Evolutionary conservation across 2,329 filamentous ascomycete genomes (phyloP).

Genomic region (Pezicula neosporulosa): DNA sequence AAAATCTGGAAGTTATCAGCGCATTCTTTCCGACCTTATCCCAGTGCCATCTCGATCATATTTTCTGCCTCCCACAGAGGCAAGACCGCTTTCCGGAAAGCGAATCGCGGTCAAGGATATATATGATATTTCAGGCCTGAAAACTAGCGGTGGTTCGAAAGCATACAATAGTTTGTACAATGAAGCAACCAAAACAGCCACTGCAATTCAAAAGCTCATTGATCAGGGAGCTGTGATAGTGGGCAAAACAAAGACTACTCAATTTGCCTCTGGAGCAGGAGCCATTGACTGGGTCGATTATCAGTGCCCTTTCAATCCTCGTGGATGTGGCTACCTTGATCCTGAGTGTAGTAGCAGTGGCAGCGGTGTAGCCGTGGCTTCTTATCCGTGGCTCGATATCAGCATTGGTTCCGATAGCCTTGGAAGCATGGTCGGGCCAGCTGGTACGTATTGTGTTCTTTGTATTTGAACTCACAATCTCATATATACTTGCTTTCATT

Average conservation of each 20-base stretch:
- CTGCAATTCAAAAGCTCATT: constrained; percentile 50
- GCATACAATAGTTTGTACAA: constrained; percentile 51
- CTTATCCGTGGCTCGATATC: constrained; percentile 45
- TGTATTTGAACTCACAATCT: constrained; percentile 12
- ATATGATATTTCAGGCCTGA: constrained; percentile 51
- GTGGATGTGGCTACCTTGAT: constrained; percentile 42
- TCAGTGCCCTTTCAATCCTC: constrained; percentile 33
- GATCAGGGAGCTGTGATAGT: constrained; percentile 54
- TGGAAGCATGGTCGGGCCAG: constrained; percentile 18
- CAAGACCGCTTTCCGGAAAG: constrained; percentile 55
- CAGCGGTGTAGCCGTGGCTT: constrained; percentile 36
- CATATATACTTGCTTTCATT: too few species aligned
- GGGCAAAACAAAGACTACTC: constrained; percentile 47
- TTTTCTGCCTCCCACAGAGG: constrained; percentile 38
- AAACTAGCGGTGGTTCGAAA: constrained; percentile 52
- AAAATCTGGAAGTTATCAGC: not conserved
- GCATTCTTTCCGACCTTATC: constrained; percentile 32
- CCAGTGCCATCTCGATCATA: constrained; percentile 58
- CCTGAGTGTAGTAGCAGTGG: constrained; percentile 44
- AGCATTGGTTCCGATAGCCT: constrained; percentile 46
- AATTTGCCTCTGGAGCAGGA: constrained; percentile 33
- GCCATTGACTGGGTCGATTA: constrained; percentile 40
- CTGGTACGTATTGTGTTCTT: constrained; percentile 13
- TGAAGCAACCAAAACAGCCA: constrained; percentile 39
- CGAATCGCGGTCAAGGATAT: constrained; percentile 62